Conservation (phyloP, 1,284 basidiomycete genomes). For the Ceratobasidium sp. region DNA sequence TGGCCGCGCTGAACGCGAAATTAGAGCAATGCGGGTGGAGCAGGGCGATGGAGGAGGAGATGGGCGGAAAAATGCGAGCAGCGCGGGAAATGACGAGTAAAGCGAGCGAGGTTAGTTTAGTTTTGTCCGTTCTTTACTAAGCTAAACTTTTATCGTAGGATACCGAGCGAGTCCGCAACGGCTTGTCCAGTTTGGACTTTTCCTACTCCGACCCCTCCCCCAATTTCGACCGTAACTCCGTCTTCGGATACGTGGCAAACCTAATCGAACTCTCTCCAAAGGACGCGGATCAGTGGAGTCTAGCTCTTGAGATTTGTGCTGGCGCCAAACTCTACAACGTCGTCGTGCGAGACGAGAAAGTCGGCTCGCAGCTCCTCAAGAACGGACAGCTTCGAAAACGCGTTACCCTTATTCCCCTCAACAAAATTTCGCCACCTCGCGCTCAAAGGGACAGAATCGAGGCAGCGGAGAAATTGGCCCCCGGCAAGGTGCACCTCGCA, state of each 20-base stretch:
- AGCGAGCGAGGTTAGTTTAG: constrained; percentile 69
- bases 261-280: constrained; percentile 76
- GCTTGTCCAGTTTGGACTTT: constrained; percentile 83
- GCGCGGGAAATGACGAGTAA: constrained; percentile 69
- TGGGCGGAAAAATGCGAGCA: constrained; percentile 67
- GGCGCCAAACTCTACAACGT: constrained; percentile 94
- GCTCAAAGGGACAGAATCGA: constrained; percentile 67
- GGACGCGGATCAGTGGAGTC: constrained; percentile 79
- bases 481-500: constrained; percentile 86
- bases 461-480: constrained; percentile 79
- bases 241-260: constrained; percentile 93
- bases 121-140: constrained; percentile 22
- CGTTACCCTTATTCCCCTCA: constrained; percentile 93
- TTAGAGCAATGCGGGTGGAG: constrained; percentile 81
- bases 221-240: constrained; percentile 85
- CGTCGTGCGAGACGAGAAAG: constrained; percentile 89
- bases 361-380: constrained; percentile 87
- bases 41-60: constrained; percentile 72
- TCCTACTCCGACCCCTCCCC: constrained; percentile 82
- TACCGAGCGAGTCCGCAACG: constrained; percentile 76
- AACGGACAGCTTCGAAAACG: constrained; percentile 88
- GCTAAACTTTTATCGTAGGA: constrained; percentile 58
- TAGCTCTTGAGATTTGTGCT: constrained; percentile 93
- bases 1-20: constrained; percentile 66
- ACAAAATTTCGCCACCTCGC: constrained; percentile 72